phyloP scores from a whole-genome alignment of 2,329 filamentous ascomycete genomes.

The Ambrosiella cleistominuta region DNA sequence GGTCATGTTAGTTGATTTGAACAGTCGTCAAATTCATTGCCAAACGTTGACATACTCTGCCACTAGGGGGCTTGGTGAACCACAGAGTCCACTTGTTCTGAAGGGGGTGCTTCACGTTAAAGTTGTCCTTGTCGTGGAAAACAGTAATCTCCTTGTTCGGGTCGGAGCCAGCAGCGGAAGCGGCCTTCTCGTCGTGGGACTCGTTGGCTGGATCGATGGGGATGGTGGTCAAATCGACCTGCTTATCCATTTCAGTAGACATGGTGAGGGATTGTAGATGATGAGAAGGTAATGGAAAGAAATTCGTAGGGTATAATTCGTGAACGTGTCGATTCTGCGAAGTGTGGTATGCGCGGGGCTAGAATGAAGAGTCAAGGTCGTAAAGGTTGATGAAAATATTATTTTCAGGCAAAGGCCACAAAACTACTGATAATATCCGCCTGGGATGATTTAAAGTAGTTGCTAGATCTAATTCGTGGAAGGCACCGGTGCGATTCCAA shows the following conservation, averaged over 20 bases:
- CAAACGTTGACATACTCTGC: slow-evolving; percentile 48
- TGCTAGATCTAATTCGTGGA: slow-evolving; percentile 9
- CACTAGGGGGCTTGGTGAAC: slow-evolving; percentile 96
- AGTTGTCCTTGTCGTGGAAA: slow-evolving; percentile 96
- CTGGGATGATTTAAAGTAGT: slow-evolving; percentile 10
- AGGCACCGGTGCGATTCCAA: slow-evolving; percentile 14
- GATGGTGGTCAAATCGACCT: slow-evolving; percentile 51
- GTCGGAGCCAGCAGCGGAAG: slow-evolving; percentile 22
- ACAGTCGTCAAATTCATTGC: neutral
- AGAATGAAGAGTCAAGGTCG: slow-evolving; percentile 4
- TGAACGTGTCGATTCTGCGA: slow-evolving; percentile 7
- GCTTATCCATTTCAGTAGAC: slow-evolving; percentile 29
- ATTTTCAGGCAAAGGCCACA: slow-evolving; percentile 7
- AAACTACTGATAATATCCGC: slow-evolving; percentile 9
- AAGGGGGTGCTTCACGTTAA: slow-evolving; percentile 97
- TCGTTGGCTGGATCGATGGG: slow-evolving; percentile 46
- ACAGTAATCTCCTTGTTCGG: slow-evolving; percentile 64
- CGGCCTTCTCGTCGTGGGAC: slow-evolving; percentile 24
- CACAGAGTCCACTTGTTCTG: slow-evolving; percentile 97
- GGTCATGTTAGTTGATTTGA: neutral
- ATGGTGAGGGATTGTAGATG: slow-evolving; percentile 16
- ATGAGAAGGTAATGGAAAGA: slow-evolving; percentile 4
- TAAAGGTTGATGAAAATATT: slow-evolving; percentile 10
- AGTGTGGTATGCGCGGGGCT: slow-evolving; percentile 2
- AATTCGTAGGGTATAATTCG: slow-evolving; percentile 7